Evolutionary conservation across 116 monocot species (phyloP).

Genomic region (Thalassia testudinum): DNA sequence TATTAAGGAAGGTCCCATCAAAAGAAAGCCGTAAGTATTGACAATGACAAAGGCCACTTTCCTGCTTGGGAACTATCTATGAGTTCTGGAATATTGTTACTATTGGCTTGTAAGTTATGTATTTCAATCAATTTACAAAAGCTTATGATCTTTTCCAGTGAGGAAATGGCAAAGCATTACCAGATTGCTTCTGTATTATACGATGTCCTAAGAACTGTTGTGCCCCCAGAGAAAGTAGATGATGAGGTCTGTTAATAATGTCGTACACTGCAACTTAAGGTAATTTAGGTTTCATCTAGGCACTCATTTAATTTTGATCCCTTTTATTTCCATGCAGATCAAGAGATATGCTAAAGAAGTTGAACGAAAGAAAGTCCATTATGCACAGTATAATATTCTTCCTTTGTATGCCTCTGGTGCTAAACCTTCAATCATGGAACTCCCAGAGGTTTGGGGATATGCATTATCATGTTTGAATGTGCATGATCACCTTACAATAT

Average conservation of each 20-base stretch:
- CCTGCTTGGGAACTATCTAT: too few species aligned
- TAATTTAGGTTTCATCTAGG: not conserved
- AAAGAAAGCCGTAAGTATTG: constrained; percentile 51
- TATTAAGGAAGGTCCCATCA: constrained; percentile 40
- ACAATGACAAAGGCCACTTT: not conserved
- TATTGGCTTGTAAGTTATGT: not conserved
- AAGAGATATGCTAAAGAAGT: constrained; percentile 65
- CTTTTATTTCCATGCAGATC: constrained; percentile 19
- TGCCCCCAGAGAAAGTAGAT: constrained; percentile 54
- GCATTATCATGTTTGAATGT: not conserved
- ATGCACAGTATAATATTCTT: constrained; percentile 82
- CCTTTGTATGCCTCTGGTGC: constrained; percentile 58
- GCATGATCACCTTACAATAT: not conserved
- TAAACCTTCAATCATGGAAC: constrained; percentile 58
- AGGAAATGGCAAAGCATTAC: constrained; percentile 90
- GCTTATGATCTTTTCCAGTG: constrained; percentile 20
- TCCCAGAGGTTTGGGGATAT: constrained; percentile 48
- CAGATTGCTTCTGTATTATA: constrained; percentile 85
- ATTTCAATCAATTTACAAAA: not conserved
- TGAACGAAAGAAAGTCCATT: constrained; percentile 74
- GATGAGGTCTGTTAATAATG: constrained; percentile 29
- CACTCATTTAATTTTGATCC: not conserved
- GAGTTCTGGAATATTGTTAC: too few species aligned
- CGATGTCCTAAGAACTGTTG: constrained; percentile 73
- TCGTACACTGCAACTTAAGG: not conserved